These are phyloP conservation scores for Alnus rubra DNA, from an alignment of 306 rosid species.

Conservation along the genomic window DNA sequence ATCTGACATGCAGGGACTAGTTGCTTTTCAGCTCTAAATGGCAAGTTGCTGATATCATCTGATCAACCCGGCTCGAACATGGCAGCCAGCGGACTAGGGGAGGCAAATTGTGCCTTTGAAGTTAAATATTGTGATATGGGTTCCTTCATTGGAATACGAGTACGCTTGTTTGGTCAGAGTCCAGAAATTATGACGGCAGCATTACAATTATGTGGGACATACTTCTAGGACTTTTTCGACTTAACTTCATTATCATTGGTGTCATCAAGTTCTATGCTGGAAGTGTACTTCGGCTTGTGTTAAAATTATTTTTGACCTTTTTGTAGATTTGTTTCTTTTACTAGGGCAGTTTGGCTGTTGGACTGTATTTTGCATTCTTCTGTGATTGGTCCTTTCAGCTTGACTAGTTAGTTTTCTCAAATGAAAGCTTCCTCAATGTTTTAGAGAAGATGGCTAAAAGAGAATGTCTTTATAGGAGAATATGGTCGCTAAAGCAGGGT, in stretches of 20 bases:
- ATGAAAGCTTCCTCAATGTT: neutral
- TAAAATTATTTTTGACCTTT: neutral
- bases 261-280: slow-evolving; percentile 1
- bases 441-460: neutral
- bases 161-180: neutral
- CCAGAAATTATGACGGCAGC: neutral
- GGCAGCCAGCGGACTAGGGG: slow-evolving; percentile 13
- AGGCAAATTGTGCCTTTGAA: neutral
- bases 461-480: too few relatives aligned
- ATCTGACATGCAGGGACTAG: slow-evolving; percentile 66
- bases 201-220: neutral
- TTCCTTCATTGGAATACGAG: slow-evolving; percentile 13
- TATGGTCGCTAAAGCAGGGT: neutral
- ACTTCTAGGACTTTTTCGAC: neutral
- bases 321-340: neutral
- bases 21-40: slow-evolving; percentile 4
- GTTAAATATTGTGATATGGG: slow-evolving; percentile 25
- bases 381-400: neutral
- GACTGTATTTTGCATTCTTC: neutral
- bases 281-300: neutral
- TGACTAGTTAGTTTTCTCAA: neutral
- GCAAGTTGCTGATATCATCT: slow-evolving; percentile 29
- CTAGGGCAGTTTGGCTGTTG: neutral
- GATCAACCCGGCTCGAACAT: slow-evolving; percentile 22
- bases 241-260: neutral